Percentiles rank a stretch among this genome's conserved stretches.
phyloP scores from a whole-genome alignment of 192 early-diverging fungal genomes.

The Coemansia erecta region DNA sequence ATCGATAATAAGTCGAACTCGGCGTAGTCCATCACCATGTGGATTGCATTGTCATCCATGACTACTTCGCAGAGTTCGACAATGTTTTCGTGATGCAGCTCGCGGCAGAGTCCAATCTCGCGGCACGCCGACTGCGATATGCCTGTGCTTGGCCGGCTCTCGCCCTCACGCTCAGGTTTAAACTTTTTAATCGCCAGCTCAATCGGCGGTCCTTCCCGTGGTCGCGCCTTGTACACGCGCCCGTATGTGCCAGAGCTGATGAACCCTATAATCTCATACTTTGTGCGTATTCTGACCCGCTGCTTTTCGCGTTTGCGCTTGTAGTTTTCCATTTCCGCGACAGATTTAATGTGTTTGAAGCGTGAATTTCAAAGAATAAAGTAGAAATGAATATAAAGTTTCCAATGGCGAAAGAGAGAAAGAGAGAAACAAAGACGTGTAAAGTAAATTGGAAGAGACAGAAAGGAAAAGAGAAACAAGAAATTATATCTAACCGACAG shows the following conservation, averaged over 20 bases:
- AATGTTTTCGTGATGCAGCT: constrained; percentile 87
- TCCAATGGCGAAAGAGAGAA: constrained; percentile 4
- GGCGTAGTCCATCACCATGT: constrained; percentile 97
- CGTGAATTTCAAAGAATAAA: background rate
- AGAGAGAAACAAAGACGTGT: constrained; percentile 7
- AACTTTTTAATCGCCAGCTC: constrained; percentile 97
- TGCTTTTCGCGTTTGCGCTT: constrained; percentile 54
- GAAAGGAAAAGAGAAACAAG: constrained; percentile 1
- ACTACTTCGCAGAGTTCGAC: constrained; percentile 84
- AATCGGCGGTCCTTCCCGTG: constrained; percentile 49
- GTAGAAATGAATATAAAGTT: background rate
- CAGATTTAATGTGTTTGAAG: background rate
- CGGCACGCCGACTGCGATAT: constrained; percentile 93
- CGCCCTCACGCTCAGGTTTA: constrained; percentile 93
- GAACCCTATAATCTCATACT: constrained; percentile 86
- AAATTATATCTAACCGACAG: constrained; percentile 72
- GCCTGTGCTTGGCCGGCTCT: constrained; percentile 61
- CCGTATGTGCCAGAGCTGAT: constrained; percentile 96
- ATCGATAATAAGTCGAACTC: constrained; percentile 91
- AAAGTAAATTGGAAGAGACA: constrained; percentile 1
- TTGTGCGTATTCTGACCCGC: constrained; percentile 56
- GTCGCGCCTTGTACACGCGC: constrained; percentile 89
- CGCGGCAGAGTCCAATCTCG: constrained; percentile 91
- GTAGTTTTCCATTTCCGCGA: constrained; percentile 46
- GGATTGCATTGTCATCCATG: constrained; percentile 88